These are phyloP conservation scores for Capsella rubella DNA, from an alignment of 441 rosid species.

Conservation along the genomic window DNA sequence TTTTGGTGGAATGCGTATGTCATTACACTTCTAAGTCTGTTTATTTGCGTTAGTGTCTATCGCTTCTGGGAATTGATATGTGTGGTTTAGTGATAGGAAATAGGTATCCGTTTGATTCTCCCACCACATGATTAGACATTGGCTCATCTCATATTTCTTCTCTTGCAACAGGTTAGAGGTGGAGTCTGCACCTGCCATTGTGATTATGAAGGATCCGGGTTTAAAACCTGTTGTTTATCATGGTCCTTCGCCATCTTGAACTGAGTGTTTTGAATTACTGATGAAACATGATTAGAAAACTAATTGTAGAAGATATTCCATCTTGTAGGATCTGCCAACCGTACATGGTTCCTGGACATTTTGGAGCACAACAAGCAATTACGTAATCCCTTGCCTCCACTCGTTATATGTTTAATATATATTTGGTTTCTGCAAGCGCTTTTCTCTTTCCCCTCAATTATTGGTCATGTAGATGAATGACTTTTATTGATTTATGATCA, in stretches of 20 bases:
- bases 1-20: constrained; percentile 97
- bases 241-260: constrained; percentile 57
- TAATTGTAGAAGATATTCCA: constrained; percentile 35
- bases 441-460: constrained; percentile 20
- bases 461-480: constrained; percentile 25
- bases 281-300: constrained; percentile 40
- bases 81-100: constrained; percentile 16
- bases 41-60: constrained; percentile 11
- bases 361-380: constrained; percentile 86
- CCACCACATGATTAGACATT: constrained; percentile 22
- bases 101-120: constrained; percentile 1
- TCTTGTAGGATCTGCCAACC: constrained; percentile 75
- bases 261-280: constrained; percentile 33
- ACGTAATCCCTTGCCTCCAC: constrained; percentile 53
- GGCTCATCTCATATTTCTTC: constrained; percentile 41
- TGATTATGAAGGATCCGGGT: constrained; percentile 91
- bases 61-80: constrained; percentile 18
- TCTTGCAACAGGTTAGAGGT: constrained; percentile 80
- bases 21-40: constrained; percentile 37
- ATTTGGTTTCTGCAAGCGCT: constrained; percentile 25
- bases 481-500: constrained; percentile 31
- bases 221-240: constrained; percentile 84
- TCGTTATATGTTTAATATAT: constrained; percentile 24
- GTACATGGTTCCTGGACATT: constrained; percentile 70
- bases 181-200: constrained; percentile 96